Evolutionary conservation across 2,329 filamentous ascomycete genomes (phyloP).

Genomic region (Cryphonectria japonica): DNA sequence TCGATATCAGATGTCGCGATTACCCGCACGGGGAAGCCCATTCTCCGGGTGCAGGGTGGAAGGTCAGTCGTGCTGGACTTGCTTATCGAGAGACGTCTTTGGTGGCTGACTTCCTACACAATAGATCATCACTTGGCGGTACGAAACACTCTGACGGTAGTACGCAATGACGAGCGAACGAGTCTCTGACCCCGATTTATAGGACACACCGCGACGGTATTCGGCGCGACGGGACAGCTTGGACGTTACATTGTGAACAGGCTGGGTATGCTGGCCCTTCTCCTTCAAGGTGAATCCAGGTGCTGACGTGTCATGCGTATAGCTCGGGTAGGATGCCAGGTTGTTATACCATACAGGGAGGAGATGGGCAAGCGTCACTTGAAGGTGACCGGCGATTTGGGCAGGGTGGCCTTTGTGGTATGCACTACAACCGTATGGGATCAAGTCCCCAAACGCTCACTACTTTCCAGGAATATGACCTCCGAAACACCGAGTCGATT

Average conservation of each 20-base stretch:
- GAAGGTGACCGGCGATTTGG: slow-evolving; percentile 94
- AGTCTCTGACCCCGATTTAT: slow-evolving; percentile 33
- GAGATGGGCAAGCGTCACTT: slow-evolving; percentile 98
- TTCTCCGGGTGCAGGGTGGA: slow-evolving; percentile 86
- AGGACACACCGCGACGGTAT: slow-evolving; percentile 97
- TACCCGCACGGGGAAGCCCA: slow-evolving; percentile 94
- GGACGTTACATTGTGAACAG: slow-evolving; percentile 98
- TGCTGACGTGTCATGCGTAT: slow-evolving; percentile 36
- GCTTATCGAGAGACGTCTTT: slow-evolving; percentile 34
- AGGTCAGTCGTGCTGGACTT: slow-evolving; percentile 61
- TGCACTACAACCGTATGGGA: slow-evolving; percentile 33
- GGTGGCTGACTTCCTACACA: slow-evolving; percentile 10
- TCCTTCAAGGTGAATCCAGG: neutral
- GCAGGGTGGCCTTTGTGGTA: slow-evolving; percentile 84
- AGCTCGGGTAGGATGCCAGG: slow-evolving; percentile 93
- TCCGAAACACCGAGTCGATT: slow-evolving; percentile 92
- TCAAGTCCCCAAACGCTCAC: slow-evolving; percentile 30
- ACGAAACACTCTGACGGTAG: slow-evolving; percentile 36
- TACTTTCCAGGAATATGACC: slow-evolving; percentile 77
- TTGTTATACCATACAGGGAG: slow-evolving; percentile 91
- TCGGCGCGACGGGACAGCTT: slow-evolving; percentile 93
- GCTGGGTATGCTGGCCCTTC: slow-evolving; percentile 60
- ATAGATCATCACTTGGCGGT: slow-evolving; percentile 86
- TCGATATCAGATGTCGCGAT: slow-evolving; percentile 83
- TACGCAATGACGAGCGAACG: slow-evolving; percentile 2